Base-by-base conservation (phyloP, 768 basidiomycete species). In the Lentinula raphanica region DNA sequence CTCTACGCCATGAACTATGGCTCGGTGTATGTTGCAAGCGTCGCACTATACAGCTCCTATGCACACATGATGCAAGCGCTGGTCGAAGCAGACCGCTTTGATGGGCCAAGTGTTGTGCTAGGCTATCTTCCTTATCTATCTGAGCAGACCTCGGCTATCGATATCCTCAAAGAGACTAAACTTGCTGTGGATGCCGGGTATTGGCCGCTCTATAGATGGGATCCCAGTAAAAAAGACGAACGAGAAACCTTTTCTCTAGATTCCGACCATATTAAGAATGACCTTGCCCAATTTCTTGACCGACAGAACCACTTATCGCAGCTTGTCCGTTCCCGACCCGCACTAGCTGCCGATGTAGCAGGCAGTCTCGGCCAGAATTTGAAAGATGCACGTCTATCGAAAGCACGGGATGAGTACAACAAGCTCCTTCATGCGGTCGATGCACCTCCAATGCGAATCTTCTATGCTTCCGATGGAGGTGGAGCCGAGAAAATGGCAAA, bases 391-490 rank as follows among this genome's bases (percentile, higher is more conserved):
- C 83, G 95, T 59, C 88, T 84, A 73, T 80, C 80, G 67, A 87
- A 86, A 62, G 95, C 92, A 0, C 81, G 88, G 64, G 84, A 88
- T 63, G 83, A 92, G 0, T 98, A 94, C 76, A 85, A 87, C 45
- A 87, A 88, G 8, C 79, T 99, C 35, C 75, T 98, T 40, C 85
- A 79, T 50, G 82, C 88, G 15, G 81, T 99, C 49, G 92, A 97
- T 64, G 90, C 92, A 3, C 92, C 94, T 21, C 92, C 94, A 9
- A 72, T 98, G 48, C 78, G 91, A 29, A 81, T 98, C 36, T 75
- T 98, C n/a, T 98, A 90, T 67, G 96, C 94, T 2, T 95, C 93
- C 0, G 97, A 98, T 68, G 92, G 94, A 31, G 97, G 96, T 25
- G 83, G 83, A 11, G 93, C 94, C 17, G 96, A 99, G 77, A 98